Evolutionary conservation across 768 basidiomycete species (phyloP), one percentile per base, ranked within the genome.

Genomic region (Lentinula aciculospora): DNA sequence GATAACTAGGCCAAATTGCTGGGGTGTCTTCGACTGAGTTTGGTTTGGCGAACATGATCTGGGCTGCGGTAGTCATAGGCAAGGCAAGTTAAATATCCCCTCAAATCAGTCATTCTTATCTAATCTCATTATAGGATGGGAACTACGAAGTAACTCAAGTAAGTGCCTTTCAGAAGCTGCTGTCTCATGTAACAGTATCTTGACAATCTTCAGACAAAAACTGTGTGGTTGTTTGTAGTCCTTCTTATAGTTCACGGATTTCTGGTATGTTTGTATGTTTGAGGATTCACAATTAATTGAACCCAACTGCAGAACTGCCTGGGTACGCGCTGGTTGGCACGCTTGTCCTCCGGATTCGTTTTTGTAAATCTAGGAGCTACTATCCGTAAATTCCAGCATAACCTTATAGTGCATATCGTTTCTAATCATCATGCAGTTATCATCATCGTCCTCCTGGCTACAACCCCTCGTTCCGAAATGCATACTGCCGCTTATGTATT

Each of bases 351-450:
- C 21, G 80, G 80, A 28, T 93, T 92, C 65, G 91, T 95, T 3
- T 94, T 95, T 68, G 76, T 95, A 64, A 95, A 96, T 69, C 76
- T 95, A 53, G 92, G 92, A 39, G 78, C 89, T 10, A 88, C 92
- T 3, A 71, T 88, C 55, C 64, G 85, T 87, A 60, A 63, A 81
- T 72, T 29, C 27, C 7, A n/a, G 13, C 25, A 2, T 13, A 36
- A 0, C 44, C 12, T 12, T 50, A 13, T n/a, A 40, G 27, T 36
- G 32, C 45, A 42, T 15, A 27, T 53, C 2, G 2, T 17, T 53
- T 10, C 19, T 25, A 1, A 60, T 53, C 50, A 19, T 54, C 40
- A 58, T 56, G 15, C 57, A 89, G 85, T 93, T 27, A 93, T 94
- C 65, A 87, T 94, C 62, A 89, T 96, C 66, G 85, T 86, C 23